phyloP scores from a whole-genome alignment of 2,329 filamentous ascomycete genomes.

The Ceratocystis lukuohia region DNA sequence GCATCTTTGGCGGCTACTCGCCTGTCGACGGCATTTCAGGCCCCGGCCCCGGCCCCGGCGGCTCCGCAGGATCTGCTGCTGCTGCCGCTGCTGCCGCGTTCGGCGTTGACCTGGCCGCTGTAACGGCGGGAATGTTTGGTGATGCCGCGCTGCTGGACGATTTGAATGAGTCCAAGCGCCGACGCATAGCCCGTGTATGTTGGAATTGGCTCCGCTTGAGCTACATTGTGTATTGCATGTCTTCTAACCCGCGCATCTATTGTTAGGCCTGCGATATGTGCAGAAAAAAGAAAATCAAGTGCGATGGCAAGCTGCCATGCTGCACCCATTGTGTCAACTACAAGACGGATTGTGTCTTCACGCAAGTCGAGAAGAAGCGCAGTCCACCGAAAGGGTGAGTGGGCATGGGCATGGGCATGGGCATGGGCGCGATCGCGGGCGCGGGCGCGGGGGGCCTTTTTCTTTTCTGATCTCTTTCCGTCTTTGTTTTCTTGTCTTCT shows the following conservation, averaged over 20 bases:
- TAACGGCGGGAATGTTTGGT: constrained; percentile 44
- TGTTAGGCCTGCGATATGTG: constrained; percentile 85
- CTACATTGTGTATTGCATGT: neutral
- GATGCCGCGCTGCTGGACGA: constrained; percentile 47
- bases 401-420: too few relatives aligned
- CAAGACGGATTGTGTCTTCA: constrained; percentile 95
- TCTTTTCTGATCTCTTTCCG: too few relatives aligned
- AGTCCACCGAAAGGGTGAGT: constrained; percentile 87
- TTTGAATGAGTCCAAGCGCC: constrained; percentile 70
- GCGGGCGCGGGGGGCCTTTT: too few relatives aligned
- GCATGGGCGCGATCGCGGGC: too few relatives aligned
- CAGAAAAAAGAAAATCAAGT: constrained; percentile 94
- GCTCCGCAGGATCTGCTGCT: constrained; percentile 27
- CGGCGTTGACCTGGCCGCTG: constrained; percentile 39
- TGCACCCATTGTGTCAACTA: constrained; percentile 96
- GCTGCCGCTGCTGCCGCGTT: constrained; percentile 27
- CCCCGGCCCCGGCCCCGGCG: neutral
- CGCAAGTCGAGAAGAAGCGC: constrained; percentile 96
- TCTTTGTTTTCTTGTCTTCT: neutral
- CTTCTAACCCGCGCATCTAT: neutral
- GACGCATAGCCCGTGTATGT: constrained; percentile 69
- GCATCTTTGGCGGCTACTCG: constrained; percentile 53
- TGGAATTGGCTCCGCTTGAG: neutral
- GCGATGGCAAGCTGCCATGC: constrained; percentile 86
- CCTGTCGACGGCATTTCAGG: constrained; percentile 41